These are phyloP conservation scores for Dryadomyces quercivorus DNA, from an alignment of 2,329 filamentous ascomycete genomes.

Conservation along the genomic window DNA sequence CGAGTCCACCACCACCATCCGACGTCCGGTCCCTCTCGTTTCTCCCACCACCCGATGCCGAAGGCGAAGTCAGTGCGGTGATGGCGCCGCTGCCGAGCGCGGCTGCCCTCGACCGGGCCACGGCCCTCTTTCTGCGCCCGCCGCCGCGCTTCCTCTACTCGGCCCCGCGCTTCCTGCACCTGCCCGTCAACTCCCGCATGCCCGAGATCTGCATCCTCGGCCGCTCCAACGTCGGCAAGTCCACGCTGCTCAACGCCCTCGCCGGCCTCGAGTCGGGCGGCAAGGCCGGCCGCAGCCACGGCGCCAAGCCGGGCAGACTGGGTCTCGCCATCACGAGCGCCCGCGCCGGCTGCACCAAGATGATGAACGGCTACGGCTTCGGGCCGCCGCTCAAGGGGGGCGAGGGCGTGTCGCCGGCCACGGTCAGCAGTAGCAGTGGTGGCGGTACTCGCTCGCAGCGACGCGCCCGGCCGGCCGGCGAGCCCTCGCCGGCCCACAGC, in stretches of 20 bases:
- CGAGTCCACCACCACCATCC: no score
- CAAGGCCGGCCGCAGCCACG: constrained; percentile 17
- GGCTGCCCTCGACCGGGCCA: constrained; percentile 13
- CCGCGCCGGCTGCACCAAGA: constrained; percentile 38
- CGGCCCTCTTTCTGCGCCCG: constrained; percentile 15
- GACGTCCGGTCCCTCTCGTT: not conserved
- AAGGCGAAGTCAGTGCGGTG: constrained; percentile 11
- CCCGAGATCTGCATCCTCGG: constrained; percentile 67
- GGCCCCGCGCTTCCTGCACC: constrained; percentile 32
- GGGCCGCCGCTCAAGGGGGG: constrained; percentile 24
- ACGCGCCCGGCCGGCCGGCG: constrained; percentile 12
- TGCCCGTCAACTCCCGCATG: constrained; percentile 36
- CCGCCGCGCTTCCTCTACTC: constrained; percentile 33
- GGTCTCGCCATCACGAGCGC: constrained; percentile 38
- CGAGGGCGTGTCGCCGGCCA: constrained; percentile 7
- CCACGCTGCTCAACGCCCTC: constrained; percentile 75
- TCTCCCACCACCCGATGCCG: constrained; percentile 4
- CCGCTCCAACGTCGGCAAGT: constrained; percentile 84
- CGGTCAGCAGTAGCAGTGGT: no score
- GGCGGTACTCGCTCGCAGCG: constrained; percentile 13
- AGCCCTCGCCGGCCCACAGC: constrained; percentile 30
- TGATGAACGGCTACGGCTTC: constrained; percentile 44
- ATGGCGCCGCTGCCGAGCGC: not conserved
- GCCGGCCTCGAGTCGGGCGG: constrained; percentile 30
- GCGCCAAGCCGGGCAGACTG: constrained; percentile 25